A percentile compares a stretch with the other conserved stretches of the same genome.
These are phyloP conservation scores for Trypanosoma boissoni DNA, from an alignment of 208 protist genomes.

Conservation along the genomic window DNA sequence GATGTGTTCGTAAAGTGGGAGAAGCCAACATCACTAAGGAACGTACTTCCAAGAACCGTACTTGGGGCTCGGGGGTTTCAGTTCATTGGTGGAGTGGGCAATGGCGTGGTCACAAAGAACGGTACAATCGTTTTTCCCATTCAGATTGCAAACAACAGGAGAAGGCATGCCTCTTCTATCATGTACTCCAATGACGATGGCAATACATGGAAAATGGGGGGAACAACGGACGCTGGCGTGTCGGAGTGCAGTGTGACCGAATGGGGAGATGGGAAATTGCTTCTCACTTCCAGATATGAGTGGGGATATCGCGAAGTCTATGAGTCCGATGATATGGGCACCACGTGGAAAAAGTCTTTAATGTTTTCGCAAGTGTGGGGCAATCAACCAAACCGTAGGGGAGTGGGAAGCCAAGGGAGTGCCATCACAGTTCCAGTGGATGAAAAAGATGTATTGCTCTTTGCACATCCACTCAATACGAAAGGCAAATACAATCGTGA, in stretches of 20 bases:
- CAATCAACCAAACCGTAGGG: neutral
- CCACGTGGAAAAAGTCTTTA: constrained; percentile 5
- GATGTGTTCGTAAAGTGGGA: no score
- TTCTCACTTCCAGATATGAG: neutral
- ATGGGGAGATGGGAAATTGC: constrained; percentile 5
- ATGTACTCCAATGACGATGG: constrained; percentile 6
- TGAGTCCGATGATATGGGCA: constrained; percentile 10
- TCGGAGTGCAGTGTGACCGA: neutral
- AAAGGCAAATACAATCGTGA: neutral
- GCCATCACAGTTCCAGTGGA: neutral
- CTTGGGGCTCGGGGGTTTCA: no score
- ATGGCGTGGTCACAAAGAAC: neutral
- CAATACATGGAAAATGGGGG: neutral
- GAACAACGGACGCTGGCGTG: neutral
- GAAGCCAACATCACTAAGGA: no score
- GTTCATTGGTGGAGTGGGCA: neutral
- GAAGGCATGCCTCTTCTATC: neutral
- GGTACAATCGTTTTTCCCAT: constrained; percentile 7
- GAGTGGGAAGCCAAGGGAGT: neutral
- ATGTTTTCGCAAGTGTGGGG: no score
- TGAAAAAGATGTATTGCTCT: constrained; percentile 5
- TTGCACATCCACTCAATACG: constrained; percentile 1
- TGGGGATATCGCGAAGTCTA: neutral
- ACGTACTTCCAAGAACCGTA: no score
- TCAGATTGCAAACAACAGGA: neutral